Conservation (phyloP, 2,329 filamentous ascomycete genomes). For the Colletotrichum higginsianum region DNA sequence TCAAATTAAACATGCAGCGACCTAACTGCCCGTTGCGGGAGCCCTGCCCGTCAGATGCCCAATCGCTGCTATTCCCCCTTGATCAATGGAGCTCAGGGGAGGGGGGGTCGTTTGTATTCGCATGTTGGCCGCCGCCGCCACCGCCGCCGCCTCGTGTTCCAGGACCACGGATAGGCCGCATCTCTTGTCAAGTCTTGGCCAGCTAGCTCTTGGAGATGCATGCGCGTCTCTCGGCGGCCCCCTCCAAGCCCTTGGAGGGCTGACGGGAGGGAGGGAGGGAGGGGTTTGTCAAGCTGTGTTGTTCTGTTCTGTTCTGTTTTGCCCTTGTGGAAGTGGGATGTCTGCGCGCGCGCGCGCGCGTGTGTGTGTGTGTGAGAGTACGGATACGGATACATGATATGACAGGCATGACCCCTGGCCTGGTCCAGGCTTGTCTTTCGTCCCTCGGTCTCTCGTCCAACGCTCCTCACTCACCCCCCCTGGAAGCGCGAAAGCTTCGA, state of each 20-base stretch:
- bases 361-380: too few species aligned
- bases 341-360: too few species aligned
- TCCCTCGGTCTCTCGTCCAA: not conserved
- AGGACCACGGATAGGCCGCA: conserved; percentile 31
- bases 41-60: conserved; percentile 23
- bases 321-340: too few species aligned
- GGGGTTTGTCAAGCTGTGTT: not conserved
- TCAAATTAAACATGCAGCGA: conserved; percentile 39
- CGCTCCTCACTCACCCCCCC: not conserved
- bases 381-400: too few species aligned
- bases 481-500: conserved; percentile 29
- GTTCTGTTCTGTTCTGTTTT: not conserved
- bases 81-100: not conserved
- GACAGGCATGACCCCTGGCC: not conserved
- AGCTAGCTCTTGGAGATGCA: too few species aligned
- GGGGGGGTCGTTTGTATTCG: conserved; percentile 4
- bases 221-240: too few species aligned
- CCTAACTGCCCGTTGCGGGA: conserved; percentile 29
- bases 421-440: conserved; percentile 15
- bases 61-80: conserved; percentile 35
- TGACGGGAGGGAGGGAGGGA: conserved; percentile 13
- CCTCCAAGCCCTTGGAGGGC: conserved; percentile 4
- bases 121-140: too few species aligned
- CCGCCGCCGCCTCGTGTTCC: conserved; percentile 28
- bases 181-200: not conserved